Percentiles rank a stretch among this genome's conserved stretches.
These are phyloP conservation scores for Triangularia verruculosa DNA, from an alignment of 2,329 filamentous ascomycete genomes.

Conservation along the genomic window DNA sequence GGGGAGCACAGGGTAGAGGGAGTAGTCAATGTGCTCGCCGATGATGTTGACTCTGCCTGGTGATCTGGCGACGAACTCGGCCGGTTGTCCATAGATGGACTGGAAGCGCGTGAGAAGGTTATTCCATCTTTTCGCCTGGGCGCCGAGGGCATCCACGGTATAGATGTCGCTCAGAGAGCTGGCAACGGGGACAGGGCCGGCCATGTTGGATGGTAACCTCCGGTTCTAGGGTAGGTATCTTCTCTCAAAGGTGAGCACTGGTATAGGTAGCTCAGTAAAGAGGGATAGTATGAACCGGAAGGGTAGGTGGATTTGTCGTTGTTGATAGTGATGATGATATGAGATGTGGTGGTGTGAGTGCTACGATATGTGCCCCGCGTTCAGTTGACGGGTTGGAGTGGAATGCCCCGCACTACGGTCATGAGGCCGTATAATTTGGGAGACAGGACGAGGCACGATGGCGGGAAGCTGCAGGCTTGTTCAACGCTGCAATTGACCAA, in stretches of 20 bases:
- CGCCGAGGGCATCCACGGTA: constrained; percentile 64
- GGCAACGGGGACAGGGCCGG: constrained; percentile 67
- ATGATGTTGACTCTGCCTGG: constrained; percentile 97
- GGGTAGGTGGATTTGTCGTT: no score
- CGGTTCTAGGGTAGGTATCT: not conserved
- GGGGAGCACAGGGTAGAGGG: constrained; percentile 89
- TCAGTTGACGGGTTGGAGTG: not conserved
- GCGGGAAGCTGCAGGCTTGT: not conserved
- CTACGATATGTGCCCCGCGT: constrained; percentile 2
- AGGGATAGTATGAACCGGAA: not conserved
- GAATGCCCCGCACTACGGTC: constrained; percentile 6
- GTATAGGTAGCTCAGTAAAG: not conserved
- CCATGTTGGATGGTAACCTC: constrained; percentile 40
- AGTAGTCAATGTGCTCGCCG: constrained; percentile 99
- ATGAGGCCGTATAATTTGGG: constrained; percentile 4
- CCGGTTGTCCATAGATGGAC: constrained; percentile 62
- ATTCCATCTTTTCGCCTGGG: constrained; percentile 73
- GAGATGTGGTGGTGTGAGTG: not conserved
- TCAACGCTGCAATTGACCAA: constrained; percentile 1
- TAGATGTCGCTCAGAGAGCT: constrained; percentile 79
- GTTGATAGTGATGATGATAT: not conserved
- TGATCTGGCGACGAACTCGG: constrained; percentile 82
- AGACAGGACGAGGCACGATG: not conserved
- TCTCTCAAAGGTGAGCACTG: not conserved
- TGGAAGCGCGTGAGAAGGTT: constrained; percentile 69